Base-by-base conservation (phyloP, 129 eudicot genomes). In the Silybum marianum region DNA sequence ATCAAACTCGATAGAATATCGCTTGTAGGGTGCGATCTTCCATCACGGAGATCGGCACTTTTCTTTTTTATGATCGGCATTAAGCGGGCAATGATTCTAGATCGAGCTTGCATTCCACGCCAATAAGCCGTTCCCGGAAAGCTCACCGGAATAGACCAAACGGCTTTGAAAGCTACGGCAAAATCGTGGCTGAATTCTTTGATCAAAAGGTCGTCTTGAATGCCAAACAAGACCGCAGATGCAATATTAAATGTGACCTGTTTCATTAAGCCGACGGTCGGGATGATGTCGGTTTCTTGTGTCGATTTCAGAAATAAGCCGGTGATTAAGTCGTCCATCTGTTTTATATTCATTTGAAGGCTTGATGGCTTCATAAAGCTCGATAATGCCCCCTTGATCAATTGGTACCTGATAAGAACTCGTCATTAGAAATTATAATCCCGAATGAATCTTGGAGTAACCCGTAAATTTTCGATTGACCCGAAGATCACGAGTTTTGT, bases 361-460 rank as follows among this genome's bases (percentile, higher is more conserved):
- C 77, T 78, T 67, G 75, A 72, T 78, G 87, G 87, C 66, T 84
- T 84, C 82, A 78, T 72, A 58, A 78, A 84, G 71, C 34, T 72
- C 36, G 39, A 26, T 39, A 78, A 14, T 14, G 83, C 83, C 23
- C 87, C 87, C 74, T 84, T 84, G 71, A 84, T 73, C 71, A 78
- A 46, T n/a, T 84, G 81, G 51, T 84, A 84, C 80, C 87, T 84
- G 30, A 19, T 40, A 26, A 38, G 48, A 39, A 77, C 65, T 65
- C 36, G 46, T 21, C 4, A 48, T n/a, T 58, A 30, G 65, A 9
- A 74, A 74, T 51, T 9, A 30, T n/a, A 34, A n/a, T 32, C 22
- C 9, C 22, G 63, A 54, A 54, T 1, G 63, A 21, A 54, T 16
- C 19, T 54, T 54, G 22, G 63, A 18, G 62, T 5, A 14, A 46